phyloP scores from a whole-genome alignment of 2,329 filamentous ascomycete genomes.

The Botrytis medusae region DNA sequence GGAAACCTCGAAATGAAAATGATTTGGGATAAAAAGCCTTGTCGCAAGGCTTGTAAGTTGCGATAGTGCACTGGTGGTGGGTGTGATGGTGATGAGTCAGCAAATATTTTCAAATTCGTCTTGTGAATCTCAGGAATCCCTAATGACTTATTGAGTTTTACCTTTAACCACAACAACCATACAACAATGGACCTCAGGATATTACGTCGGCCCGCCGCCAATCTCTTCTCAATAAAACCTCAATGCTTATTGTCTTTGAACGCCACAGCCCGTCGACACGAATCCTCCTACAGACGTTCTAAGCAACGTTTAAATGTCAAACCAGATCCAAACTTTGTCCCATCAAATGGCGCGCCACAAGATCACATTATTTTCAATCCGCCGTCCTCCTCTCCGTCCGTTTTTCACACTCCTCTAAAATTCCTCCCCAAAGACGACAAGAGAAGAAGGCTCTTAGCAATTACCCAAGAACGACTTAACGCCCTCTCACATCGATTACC shows the following conservation, averaged over 20 bases:
- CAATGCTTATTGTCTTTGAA: slow-evolving; percentile 37
- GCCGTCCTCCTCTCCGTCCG: slow-evolving; percentile 54
- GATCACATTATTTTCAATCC: slow-evolving; percentile 58
- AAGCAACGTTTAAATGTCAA: slow-evolving; percentile 50
- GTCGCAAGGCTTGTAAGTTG: neutral
- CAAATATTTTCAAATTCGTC: slow-evolving; percentile 6
- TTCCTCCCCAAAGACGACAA: slow-evolving; percentile 56
- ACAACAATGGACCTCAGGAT: slow-evolving; percentile 37
- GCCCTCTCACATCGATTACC: slow-evolving; percentile 29
- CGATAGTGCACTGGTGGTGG: neutral
- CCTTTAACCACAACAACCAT: neutral
- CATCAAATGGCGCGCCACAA: slow-evolving; percentile 40
- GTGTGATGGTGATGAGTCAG: neutral
- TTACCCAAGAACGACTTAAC: slow-evolving; percentile 29
- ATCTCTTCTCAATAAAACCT: slow-evolving; percentile 32
- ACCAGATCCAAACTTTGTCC: slow-evolving; percentile 60
- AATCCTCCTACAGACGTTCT: slow-evolving; percentile 40
- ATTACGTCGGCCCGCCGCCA: slow-evolving; percentile 36
- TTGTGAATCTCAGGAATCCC: neutral
- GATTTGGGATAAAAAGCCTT: neutral
- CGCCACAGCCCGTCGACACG: slow-evolving; percentile 35
- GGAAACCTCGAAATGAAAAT: neutral
- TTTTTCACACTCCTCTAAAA: slow-evolving; percentile 64
- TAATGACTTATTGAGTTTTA: neutral
- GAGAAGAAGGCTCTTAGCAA: slow-evolving; percentile 35